phyloP scores from a whole-genome alignment of 2,329 filamentous ascomycete species.

The Waltergamsia citrina region DNA sequence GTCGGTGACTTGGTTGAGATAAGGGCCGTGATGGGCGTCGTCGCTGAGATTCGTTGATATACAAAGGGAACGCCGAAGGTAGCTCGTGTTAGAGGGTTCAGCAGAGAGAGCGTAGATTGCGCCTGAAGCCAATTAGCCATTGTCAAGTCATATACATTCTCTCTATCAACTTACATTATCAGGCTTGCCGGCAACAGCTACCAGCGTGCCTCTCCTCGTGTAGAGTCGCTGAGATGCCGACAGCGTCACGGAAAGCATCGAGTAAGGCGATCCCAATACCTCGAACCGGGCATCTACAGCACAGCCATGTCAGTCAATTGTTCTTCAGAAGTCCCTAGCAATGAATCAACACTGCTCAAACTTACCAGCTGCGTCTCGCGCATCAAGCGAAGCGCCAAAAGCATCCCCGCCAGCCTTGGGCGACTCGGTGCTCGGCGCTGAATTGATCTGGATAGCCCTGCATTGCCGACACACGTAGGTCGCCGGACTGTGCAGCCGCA shows the following conservation, averaged over 20 bases:
- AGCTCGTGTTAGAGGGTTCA: slow-evolving; percentile 75
- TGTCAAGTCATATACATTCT: not conserved
- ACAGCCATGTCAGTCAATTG: slow-evolving; percentile 7
- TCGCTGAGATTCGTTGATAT: slow-evolving; percentile 84
- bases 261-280: slow-evolving; percentile 84
- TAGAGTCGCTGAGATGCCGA: slow-evolving; percentile 91
- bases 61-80: slow-evolving; percentile 84
- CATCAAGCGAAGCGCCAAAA: slow-evolving; percentile 39
- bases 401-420: slow-evolving; percentile 41
- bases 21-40: slow-evolving; percentile 77
- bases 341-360: not conserved
- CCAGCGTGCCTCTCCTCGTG: slow-evolving; percentile 82
- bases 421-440: slow-evolving; percentile 47
- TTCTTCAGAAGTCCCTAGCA: not conserved
- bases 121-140: slow-evolving; percentile 40
- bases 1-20: slow-evolving; percentile 80
- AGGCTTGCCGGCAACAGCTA: slow-evolving; percentile 80
- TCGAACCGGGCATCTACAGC: slow-evolving; percentile 85
- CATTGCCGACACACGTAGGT: slow-evolving; percentile 44
- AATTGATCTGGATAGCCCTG: slow-evolving; percentile 53
- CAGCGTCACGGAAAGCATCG: slow-evolving; percentile 84
- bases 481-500: slow-evolving; percentile 12
- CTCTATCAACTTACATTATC: slow-evolving; percentile 59
- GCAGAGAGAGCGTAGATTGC: slow-evolving; percentile 78
- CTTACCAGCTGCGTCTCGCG: slow-evolving; percentile 42